These are phyloP conservation scores for Prunus persica DNA, from an alignment of 306 rosid genomes.

Conservation along the genomic window DNA sequence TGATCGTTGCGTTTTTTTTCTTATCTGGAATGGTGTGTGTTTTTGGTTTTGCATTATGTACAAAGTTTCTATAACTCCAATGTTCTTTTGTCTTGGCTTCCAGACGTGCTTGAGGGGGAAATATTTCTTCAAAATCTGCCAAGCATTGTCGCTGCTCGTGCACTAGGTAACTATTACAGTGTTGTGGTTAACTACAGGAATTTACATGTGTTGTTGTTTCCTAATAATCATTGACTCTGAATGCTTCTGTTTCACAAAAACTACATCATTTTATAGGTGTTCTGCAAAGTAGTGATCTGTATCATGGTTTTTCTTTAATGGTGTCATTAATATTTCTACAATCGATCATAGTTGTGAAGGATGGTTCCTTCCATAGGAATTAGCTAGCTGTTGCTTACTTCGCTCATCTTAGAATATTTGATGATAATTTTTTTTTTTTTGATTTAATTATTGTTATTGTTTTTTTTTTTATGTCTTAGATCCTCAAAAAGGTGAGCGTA, in stretches of 20 bases:
- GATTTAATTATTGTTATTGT: slow-evolving; percentile 3
- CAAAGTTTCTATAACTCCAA: not conserved
- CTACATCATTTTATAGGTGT: not conserved
- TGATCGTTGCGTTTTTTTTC: not conserved
- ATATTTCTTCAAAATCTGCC: slow-evolving; percentile 97
- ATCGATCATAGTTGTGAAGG: not conserved
- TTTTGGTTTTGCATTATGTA: slow-evolving; percentile 10
- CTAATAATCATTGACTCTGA: not conserved
- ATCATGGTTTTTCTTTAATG: not conserved
- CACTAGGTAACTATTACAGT: slow-evolving; percentile 54
- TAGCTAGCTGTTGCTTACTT: not conserved
- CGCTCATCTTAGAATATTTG: not conserved
- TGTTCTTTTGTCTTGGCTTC: slow-evolving; percentile 24
- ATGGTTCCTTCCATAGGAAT: not conserved
- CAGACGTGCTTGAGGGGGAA: slow-evolving; percentile 92
- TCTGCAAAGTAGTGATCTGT: not conserved
- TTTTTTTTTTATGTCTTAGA: slow-evolving; percentile 39
- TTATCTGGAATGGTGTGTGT: not conserved
- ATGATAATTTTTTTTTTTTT: not conserved
- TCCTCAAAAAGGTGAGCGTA: slow-evolving; percentile 83
- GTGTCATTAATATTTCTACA: not conserved
- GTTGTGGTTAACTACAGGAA: not conserved
- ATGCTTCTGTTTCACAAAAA: not conserved
- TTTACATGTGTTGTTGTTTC: slow-evolving; percentile 5
- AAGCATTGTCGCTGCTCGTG: slow-evolving; percentile 88